These are phyloP conservation scores for Tetrahymena elliotti DNA, from an alignment of 73 alveolate species.

Conservation along the genomic window DNA sequence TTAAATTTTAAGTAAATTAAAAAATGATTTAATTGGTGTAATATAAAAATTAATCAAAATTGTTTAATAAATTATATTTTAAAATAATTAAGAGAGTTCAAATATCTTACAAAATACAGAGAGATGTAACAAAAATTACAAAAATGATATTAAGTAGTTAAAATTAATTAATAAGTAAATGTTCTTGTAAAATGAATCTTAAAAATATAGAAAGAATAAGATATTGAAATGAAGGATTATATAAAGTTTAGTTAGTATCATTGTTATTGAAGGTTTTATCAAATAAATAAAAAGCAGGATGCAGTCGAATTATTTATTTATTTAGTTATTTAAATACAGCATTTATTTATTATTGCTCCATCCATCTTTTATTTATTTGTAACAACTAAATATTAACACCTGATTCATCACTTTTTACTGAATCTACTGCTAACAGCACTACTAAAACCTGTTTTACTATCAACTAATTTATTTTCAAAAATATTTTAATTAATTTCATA, in stretches of 20 bases:
- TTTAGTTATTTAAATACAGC: background rate
- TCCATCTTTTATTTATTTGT: background rate
- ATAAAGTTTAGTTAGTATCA: background rate
- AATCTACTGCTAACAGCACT: background rate
- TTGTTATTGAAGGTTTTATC: background rate
- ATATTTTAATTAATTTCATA: background rate
- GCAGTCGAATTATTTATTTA: background rate
- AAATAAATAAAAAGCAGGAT: background rate
- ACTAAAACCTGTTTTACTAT: background rate
- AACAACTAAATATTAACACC: background rate
- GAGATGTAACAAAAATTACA: background rate
- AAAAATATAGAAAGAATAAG: background rate
- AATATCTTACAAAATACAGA: background rate
- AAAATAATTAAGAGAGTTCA: too few species aligned
- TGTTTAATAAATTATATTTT: too few species aligned
- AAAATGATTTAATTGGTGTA: too few species aligned
- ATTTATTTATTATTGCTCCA: background rate
- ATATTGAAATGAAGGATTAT: background rate
- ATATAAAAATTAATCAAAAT: too few species aligned
- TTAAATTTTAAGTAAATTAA: too few species aligned
- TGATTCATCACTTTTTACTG: background rate
- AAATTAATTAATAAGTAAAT: background rate
- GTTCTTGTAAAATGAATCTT: background rate
- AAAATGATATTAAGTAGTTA: background rate
- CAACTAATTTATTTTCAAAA: background rate